Evolutionary conservation across 108 stramenopile species (phyloP), one percentile per base, ranked within the genome.

Genomic region (Conticribra guillardii): DNA sequence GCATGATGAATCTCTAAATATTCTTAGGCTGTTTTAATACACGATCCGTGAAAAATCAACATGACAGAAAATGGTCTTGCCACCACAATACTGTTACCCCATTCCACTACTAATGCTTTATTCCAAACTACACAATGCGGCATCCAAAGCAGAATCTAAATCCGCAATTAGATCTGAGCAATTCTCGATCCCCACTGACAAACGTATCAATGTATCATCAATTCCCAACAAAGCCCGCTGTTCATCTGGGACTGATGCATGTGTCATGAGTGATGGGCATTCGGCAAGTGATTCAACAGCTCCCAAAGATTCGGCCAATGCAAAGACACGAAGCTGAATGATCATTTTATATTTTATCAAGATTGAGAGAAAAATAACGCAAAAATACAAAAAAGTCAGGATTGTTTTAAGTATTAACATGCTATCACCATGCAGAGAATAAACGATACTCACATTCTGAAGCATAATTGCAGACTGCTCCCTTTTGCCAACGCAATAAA

Each of bases 261-360:
- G 89, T 9, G 89, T 90, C 89, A 90, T 90, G 55, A 90, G 74
- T 5, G 85, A 71, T 4, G 89, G 89, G 23, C 76, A 82, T 74
- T 88, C 87, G 2, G 87, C 87, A n/a, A 90, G 69, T 7, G 83
- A 84, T 76, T 90, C 89, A n/a, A 90, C 87, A 18, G 87, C 89
- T 41, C 89, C 89, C 15, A 90, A 71, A 28, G 83, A 84, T 64
- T 88, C 89, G 4, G 89, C 89, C 11, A 87, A 60, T 16, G 80
- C 64, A 46, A 90, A 86, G 15, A 90, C 76, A 64, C 77, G 81
- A 21, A 87, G 55, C 73, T 71, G 24, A 5, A 33, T 22, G 4
- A 55, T 15, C 15, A 28, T 14, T n/a, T n/a, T n/a, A n/a, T n/a
- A n/a, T n/a, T n/a, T n/a, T n/a, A n/a, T n/a, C n/a, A n/a, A n/a